These are phyloP conservation scores for Trichoderma sp. DNA, from an alignment of 2,329 filamentous ascomycete genomes.

Conservation along the genomic window DNA sequence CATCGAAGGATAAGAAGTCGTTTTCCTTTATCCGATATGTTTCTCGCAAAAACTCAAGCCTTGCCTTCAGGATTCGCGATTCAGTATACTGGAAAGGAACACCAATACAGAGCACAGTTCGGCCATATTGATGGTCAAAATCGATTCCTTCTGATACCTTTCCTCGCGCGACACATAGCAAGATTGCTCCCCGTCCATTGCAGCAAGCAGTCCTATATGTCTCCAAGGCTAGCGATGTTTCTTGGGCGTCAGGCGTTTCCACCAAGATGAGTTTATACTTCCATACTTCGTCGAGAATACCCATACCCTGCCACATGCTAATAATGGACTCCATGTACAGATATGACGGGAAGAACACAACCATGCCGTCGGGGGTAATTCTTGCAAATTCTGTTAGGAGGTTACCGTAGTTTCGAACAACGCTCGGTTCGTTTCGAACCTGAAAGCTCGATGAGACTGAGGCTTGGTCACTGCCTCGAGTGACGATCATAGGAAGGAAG, in stretches of 20 bases:
- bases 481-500: conserved; percentile 98
- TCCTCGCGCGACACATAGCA: conserved; percentile 92
- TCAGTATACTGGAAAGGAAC: conserved; percentile 99
- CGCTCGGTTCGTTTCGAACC: conserved; percentile 90
- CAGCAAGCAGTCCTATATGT: conserved; percentile 97
- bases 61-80: conserved; percentile 91
- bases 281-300: conserved; percentile 96
- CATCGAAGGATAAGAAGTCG: conserved; percentile 97
- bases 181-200: conserved; percentile 89
- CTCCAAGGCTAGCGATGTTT: conserved; percentile 92
- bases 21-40: conserved; percentile 97
- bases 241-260: conserved; percentile 95
- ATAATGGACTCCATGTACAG: conserved; percentile 99
- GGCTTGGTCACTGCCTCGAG: conserved; percentile 89
- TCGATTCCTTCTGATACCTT: conserved; percentile 99
- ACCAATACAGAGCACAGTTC: conserved; percentile 93
- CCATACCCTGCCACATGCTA: conserved; percentile 99
- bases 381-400: conserved; percentile 93
- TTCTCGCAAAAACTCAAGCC: conserved; percentile 93
- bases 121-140: conserved; percentile 98
- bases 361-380: conserved; percentile 93
- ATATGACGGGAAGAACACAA: conserved; percentile 99
- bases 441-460: conserved; percentile 93
- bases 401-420: conserved; percentile 96
- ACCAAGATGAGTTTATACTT: conserved; percentile 98